Evolutionary conservation across 2,329 filamentous ascomycete species (phyloP).

Genomic region (Fusarium sp.): DNA sequence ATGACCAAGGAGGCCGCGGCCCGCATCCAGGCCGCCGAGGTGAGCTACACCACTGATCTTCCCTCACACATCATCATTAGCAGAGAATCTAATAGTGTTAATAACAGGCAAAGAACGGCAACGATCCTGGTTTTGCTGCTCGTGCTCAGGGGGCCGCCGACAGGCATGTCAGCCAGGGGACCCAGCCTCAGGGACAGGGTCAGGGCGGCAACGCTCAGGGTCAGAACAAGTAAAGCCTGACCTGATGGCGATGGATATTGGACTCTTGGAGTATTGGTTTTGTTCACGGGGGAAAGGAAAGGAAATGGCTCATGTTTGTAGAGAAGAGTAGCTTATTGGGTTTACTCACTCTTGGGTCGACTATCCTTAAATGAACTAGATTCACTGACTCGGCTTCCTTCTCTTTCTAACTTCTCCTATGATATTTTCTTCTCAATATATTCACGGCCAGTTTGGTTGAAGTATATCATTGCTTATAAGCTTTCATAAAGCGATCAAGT

Average conservation of each 20-base stretch:
- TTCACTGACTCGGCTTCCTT: slow-evolving; percentile 1
- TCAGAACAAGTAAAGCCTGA: slow-evolving; percentile 15
- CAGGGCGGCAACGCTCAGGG: background rate
- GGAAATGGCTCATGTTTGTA: background rate
- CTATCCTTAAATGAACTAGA: background rate
- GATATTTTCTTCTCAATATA: background rate
- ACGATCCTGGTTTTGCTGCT: slow-evolving; percentile 8
- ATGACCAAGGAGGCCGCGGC: slow-evolving; percentile 20
- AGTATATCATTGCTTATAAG: background rate
- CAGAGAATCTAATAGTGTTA: background rate
- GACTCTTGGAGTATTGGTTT: background rate
- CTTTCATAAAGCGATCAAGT: background rate
- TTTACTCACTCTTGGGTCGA: background rate
- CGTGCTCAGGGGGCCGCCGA: slow-evolving; percentile 13
- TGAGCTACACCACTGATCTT: background rate
- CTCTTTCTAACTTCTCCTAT: background rate
- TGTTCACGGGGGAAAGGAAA: background rate
- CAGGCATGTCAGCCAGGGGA: background rate
- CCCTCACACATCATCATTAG: background rate
- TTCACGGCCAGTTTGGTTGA: background rate
- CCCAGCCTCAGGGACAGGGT: background rate
- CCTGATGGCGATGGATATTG: background rate
- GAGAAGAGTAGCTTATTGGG: background rate
- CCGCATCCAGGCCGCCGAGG: slow-evolving; percentile 13
- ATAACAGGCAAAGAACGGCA: slow-evolving; percentile 16